These are phyloP conservation scores for Amniculicola lignicola DNA, from an alignment of 495 filamentous ascomycete species.

Conservation along the genomic window DNA sequence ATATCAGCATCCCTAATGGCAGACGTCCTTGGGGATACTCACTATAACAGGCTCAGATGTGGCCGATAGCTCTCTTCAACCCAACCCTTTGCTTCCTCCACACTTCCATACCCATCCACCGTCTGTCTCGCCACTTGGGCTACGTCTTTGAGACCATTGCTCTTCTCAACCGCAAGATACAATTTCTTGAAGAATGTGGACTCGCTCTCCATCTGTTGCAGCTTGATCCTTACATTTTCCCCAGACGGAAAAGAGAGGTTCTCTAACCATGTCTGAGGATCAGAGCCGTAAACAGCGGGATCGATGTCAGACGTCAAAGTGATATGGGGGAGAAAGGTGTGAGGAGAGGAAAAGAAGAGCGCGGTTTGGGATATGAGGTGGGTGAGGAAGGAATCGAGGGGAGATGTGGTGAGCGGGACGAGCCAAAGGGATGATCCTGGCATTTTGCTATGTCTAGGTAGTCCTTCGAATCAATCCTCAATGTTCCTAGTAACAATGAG, in stretches of 20 bases:
- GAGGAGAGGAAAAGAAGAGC: slow-evolving; percentile 24
- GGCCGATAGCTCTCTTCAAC: slow-evolving; percentile 35
- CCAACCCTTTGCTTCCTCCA: slow-evolving; percentile 31
- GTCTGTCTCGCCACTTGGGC: slow-evolving; percentile 14
- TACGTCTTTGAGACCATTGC: slow-evolving; percentile 14
- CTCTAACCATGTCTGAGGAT: slow-evolving; percentile 37
- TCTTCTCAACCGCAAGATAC: slow-evolving; percentile 34
- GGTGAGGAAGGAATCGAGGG: slow-evolving; percentile 31
- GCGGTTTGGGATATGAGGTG: slow-evolving; percentile 21
- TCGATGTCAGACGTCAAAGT: slow-evolving; percentile 39
- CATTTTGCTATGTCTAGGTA: too few species aligned
- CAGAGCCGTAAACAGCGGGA: slow-evolving; percentile 8
- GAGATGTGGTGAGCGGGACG: slow-evolving; percentile 32
- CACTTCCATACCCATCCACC: slow-evolving; percentile 16
- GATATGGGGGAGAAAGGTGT: slow-evolving; percentile 38
- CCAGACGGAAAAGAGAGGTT: slow-evolving; percentile 18
- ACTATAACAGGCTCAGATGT: slow-evolving; percentile 42
- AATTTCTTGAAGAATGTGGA: slow-evolving; percentile 35
- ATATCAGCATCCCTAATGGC: not conserved
- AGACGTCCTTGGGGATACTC: slow-evolving; percentile 14
- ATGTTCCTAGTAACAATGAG: not conserved
- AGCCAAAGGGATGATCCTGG: slow-evolving; percentile 42
- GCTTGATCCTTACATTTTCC: slow-evolving; percentile 24
- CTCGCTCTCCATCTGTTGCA: slow-evolving; percentile 26
- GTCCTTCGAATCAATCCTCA: not conserved